phyloP scores from a whole-genome alignment of 768 basidiomycete genomes.

The Panaeolus cyanescens region DNA sequence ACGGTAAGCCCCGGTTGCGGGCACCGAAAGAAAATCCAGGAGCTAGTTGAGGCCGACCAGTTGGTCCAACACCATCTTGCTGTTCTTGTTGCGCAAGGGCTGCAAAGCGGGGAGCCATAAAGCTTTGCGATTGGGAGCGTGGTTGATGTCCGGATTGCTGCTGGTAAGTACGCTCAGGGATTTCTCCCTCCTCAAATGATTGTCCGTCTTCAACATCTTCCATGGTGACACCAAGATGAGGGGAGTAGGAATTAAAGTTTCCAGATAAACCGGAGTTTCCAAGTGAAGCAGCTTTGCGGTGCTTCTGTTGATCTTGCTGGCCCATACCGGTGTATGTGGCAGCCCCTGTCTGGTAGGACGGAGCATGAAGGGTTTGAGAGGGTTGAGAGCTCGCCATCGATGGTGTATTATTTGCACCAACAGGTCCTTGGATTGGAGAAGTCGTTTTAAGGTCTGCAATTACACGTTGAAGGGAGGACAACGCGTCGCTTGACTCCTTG shows the following conservation, averaged over 20 bases:
- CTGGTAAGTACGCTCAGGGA: constrained; percentile 56
- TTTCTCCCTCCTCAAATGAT: constrained; percentile 78
- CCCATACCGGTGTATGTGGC: neutral
- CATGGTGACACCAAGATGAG: constrained; percentile 81
- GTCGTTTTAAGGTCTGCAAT: constrained; percentile 93
- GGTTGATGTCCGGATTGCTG: constrained; percentile 62
- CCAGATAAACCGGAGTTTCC: constrained; percentile 58
- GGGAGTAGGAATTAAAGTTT: constrained; percentile 72
- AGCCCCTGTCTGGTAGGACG: constrained; percentile 74
- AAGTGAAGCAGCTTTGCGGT: constrained; percentile 82
- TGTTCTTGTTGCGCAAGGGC: constrained; percentile 78
- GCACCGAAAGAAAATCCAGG: constrained; percentile 93
- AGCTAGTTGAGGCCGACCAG: constrained; percentile 86
- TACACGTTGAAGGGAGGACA: constrained; percentile 88
- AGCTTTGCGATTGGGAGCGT: constrained; percentile 80
- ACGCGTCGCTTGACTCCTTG: constrained; percentile 74
- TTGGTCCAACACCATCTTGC: constrained; percentile 67
- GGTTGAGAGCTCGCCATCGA: constrained; percentile 52
- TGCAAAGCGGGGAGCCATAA: constrained; percentile 87
- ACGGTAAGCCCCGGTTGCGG: constrained; percentile 49
- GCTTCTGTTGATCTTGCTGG: constrained; percentile 36
- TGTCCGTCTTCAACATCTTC: constrained; percentile 75
- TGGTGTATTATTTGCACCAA: constrained; percentile 40
- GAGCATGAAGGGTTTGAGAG: constrained; percentile 64
- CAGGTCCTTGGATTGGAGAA: constrained; percentile 58